phyloP scores from a whole-genome alignment of 2,329 filamentous ascomycete species.

The Arthrobotrys sphaeroides region DNA sequence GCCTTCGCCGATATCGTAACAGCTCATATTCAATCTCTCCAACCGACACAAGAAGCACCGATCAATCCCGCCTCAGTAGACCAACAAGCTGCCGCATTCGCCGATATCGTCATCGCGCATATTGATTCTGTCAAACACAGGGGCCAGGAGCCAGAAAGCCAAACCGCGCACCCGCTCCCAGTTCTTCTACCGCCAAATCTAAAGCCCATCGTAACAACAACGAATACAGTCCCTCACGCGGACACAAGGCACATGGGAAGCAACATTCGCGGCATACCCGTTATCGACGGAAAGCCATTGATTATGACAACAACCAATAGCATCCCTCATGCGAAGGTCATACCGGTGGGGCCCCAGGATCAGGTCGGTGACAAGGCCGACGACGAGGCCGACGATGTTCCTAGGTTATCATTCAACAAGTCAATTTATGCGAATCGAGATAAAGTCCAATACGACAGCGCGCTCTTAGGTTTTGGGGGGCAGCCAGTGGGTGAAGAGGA shows the following conservation, averaged over 20 bases:
- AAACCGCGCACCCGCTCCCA: background rate
- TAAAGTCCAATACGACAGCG: background rate
- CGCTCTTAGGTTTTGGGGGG: background rate
- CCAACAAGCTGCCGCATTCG: background rate
- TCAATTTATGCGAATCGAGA: conserved; percentile 8
- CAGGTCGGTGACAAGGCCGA: background rate
- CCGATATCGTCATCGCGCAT: conserved; percentile 6
- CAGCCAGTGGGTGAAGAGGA: conserved; percentile 17
- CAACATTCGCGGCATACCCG: conserved; percentile 4
- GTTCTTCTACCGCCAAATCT: background rate
- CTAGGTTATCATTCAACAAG: background rate
- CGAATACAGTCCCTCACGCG: conserved; percentile 30
- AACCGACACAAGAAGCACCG: background rate
- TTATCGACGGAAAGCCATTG: conserved; percentile 5
- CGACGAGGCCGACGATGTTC: background rate
- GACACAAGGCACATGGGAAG: conserved; percentile 28
- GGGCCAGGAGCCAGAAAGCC: background rate
- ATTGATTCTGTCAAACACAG: background rate
- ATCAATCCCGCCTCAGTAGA: background rate
- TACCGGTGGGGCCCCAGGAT: background rate
- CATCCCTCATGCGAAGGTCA: background rate
- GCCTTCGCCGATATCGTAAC: conserved; percentile 15
- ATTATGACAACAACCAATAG: background rate
- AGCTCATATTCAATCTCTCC: background rate
- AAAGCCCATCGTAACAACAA: conserved; percentile 29